phyloP scores from a whole-genome alignment of 306 rosid genomes.

The Sindora glabra region DNA sequence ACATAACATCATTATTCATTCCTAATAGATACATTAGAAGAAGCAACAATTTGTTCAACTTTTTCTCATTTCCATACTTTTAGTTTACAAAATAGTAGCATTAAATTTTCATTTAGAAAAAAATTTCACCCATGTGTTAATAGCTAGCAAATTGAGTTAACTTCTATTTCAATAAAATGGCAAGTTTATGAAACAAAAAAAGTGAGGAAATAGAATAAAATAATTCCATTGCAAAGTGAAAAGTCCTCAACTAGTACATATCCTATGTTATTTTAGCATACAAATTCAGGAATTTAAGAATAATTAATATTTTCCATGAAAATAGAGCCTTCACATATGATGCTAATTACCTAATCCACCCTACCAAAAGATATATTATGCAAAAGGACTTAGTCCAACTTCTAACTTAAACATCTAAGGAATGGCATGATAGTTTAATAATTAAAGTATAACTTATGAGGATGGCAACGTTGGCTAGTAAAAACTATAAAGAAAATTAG shows the following conservation, averaged over 20 bases:
- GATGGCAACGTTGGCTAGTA: too few species aligned
- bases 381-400: background rate
- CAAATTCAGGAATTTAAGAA: background rate
- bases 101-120: background rate
- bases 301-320: background rate
- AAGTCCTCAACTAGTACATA: background rate
- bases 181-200: too few species aligned
- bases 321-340: background rate
- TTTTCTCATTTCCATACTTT: slow-evolving; percentile 66
- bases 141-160: background rate
- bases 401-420: background rate
- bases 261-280: background rate
- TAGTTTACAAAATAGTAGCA: slow-evolving; percentile 36
- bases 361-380: background rate
- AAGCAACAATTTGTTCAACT: slow-evolving; percentile 49
- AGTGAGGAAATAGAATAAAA: background rate
- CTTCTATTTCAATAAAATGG: background rate
- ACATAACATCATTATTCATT: slow-evolving; percentile 37
- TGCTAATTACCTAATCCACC: background rate
- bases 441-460: background rate
- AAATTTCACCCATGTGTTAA: background rate
- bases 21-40: slow-evolving; percentile 23
- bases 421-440: slow-evolving; percentile 5
- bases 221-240: too few species aligned
- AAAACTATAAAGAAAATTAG: background rate